phyloP scores from a whole-genome alignment of 345 rosid species.

The Erucastrum elatum region DNA sequence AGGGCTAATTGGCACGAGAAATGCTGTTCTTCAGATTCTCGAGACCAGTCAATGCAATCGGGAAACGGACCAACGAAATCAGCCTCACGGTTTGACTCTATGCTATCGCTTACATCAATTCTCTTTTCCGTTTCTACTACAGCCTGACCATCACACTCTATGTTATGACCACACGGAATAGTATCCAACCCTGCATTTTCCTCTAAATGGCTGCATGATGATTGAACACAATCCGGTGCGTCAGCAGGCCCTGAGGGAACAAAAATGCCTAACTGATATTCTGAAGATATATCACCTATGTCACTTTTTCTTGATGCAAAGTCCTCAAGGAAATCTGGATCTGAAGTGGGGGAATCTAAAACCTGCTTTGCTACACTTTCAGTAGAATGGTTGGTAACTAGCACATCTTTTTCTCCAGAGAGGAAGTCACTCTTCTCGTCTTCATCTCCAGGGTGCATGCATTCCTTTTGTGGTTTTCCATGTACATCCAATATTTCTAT shows the following conservation, averaged over 20 bases:
- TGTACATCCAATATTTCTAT: slow-evolving; percentile 23
- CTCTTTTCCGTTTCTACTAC: slow-evolving; percentile 27
- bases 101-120: slow-evolving; percentile 21
- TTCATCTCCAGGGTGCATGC: slow-evolving; percentile 30
- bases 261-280: background rate
- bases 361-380: slow-evolving; percentile 33
- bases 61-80: slow-evolving; percentile 20
- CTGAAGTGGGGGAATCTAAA: slow-evolving; percentile 25
- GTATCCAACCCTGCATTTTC: slow-evolving; percentile 27
- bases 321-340: slow-evolving; percentile 26
- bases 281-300: slow-evolving; percentile 34
- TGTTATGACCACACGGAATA: slow-evolving; percentile 27
- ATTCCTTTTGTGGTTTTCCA: slow-evolving; percentile 29
- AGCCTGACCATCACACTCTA: slow-evolving; percentile 39
- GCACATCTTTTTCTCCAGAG: slow-evolving; percentile 14
- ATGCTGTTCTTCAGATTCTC: slow-evolving; percentile 40
- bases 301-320: slow-evolving; percentile 30
- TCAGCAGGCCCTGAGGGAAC: slow-evolving; percentile 17
- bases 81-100: slow-evolving; percentile 29
- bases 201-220: slow-evolving; percentile 23
- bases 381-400: slow-evolving; percentile 33
- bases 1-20: slow-evolving; percentile 25
- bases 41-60: slow-evolving; percentile 16
- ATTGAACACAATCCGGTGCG: slow-evolving; percentile 37
- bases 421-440: slow-evolving; percentile 12